Evolutionary conservation across 1,284 basidiomycete species (phyloP), one percentile per base, ranked within the genome.

Genomic region (Pascua sp.): DNA sequence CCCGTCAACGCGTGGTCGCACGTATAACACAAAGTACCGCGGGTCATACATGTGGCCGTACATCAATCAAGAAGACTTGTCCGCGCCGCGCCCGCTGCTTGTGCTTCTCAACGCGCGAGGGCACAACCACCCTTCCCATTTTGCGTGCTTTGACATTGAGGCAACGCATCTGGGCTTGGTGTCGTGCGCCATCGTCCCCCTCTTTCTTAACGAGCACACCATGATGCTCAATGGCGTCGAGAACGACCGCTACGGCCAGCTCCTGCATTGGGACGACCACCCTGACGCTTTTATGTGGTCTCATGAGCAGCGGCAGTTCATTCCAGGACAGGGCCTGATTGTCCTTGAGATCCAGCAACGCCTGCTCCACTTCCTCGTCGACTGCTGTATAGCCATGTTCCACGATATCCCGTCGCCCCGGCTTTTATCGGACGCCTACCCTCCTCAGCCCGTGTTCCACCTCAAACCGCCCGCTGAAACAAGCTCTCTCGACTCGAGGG

Each of bases 201-300:
- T 47, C 38, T 41, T 47, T 18, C 38, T 53, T 37, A 46, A 53
- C 18, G n/a, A 32, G 13, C 18, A 53, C 18, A 36, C 41, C 1
- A 53, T 53, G 51, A 15, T 53, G 44, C 51, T 53, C 17, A 53
- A 39, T 15, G 51, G 45, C 16, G 45, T 45, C n/a, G 18, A 46
- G 12, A 39, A 41, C 13, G 51, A 47, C 13, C 40, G 39, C 18
- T 53, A 53, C n/a, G 51, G 51, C 12, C 3, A 41, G 44, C 45
- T 53, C 11, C n/a, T 53, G 2, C 37, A 13, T 13, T 53, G 51
- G 51, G 43, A 40, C 16, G 38, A 53, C 12, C 36, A 53, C 17
- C 44, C 38, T 4, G 51, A 53, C 2, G 51, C 43, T 8, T 45
- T 40, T 38, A 15, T 2, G 3, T 52, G 51, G 51, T 18, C 39